Percentiles rank a stretch among this genome's conserved stretches.
Conservation (phyloP, 2,329 filamentous ascomycete genomes). For the Trichophaea hybrida region DNA sequence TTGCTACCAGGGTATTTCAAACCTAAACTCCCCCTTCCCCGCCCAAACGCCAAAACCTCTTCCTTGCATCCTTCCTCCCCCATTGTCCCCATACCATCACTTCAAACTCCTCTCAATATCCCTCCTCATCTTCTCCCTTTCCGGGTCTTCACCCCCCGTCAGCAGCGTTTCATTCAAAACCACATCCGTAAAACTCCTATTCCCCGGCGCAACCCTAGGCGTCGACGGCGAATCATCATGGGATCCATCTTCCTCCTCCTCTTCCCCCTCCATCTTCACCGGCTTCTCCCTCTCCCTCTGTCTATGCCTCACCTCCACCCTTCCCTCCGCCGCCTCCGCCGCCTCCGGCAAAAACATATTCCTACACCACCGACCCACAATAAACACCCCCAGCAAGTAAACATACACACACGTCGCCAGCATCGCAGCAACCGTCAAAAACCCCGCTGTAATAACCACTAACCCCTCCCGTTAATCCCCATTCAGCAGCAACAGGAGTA, state of each 20-base stretch:
- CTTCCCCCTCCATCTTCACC: background rate
- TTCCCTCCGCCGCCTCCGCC: background rate
- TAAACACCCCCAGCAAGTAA: background rate
- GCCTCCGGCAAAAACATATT: background rate
- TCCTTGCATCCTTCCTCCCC: no score
- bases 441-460: background rate
- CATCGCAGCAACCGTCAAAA: background rate
- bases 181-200: background rate
- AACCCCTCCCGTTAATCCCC: background rate
- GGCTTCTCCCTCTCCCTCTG: background rate
- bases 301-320: background rate
- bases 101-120: constrained; percentile 7
- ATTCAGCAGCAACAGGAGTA: background rate
- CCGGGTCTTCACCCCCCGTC: background rate
- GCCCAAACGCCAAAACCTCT: no score
- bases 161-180: background rate
- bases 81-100: background rate
- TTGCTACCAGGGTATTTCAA: no score
- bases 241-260: background rate
- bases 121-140: constrained; percentile 3
- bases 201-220: no score
- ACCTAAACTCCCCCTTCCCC: no score
- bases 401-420: background rate
- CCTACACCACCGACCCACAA: background rate
- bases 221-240: background rate